Evolutionary conservation across 163 green algal species (phyloP).

Genomic region (Scenedesmus sp.): DNA sequence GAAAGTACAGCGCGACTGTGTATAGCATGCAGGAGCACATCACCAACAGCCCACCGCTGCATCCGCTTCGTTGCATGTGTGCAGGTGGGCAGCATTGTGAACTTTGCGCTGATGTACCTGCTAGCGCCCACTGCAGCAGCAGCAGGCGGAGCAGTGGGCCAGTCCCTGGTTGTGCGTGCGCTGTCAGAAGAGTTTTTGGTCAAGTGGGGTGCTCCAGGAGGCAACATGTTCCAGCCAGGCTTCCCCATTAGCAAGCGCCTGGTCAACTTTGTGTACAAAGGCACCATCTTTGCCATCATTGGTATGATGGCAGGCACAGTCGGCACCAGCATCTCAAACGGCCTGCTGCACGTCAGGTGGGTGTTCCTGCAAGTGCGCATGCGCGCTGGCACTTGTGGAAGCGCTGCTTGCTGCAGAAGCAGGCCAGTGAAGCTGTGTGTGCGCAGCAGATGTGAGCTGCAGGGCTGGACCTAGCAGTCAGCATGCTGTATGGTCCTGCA

Average conservation of each 20-base stretch:
- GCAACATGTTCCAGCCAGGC: conserved; percentile 96
- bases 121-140: conserved; percentile 84
- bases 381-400: background rate
- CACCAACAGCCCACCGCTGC: background rate
- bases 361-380: conserved; percentile 10
- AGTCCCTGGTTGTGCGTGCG: conserved; percentile 68
- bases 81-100: conserved; percentile 93
- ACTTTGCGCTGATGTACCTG: conserved; percentile 96
- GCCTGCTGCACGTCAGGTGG: conserved; percentile 79
- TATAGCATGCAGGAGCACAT: background rate
- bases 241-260: conserved; percentile 76
- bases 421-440: background rate
- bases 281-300: conserved; percentile 90
- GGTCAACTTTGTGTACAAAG: conserved; percentile 94
- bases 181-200: conserved; percentile 85
- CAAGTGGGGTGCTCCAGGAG: conserved; percentile 82
- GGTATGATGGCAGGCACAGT: conserved; percentile 91
- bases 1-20: background rate
- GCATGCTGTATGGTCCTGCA: background rate
- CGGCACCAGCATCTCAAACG: conserved; percentile 92
- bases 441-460: background rate
- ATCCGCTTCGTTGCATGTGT: conserved; percentile 16
- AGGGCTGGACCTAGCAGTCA: background rate
- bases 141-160: conserved; percentile 58
- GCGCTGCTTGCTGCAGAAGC: background rate